These are phyloP conservation scores for Yamadazyma buinensis DNA, from an alignment of 1,139 yeast species.

Conservation along the genomic window DNA sequence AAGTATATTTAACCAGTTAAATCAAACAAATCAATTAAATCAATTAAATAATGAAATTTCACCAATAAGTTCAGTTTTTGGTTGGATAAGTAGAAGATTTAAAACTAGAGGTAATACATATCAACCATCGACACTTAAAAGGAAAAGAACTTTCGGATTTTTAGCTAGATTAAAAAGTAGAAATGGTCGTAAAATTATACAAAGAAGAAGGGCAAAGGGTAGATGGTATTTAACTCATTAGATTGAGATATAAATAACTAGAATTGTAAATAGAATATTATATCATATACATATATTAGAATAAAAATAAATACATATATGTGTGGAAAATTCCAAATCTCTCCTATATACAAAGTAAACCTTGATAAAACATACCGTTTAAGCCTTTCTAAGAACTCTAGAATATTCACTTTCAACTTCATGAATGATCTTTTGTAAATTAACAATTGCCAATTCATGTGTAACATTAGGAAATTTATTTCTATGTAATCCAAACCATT, in stretches of 20 bases:
- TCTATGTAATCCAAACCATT: constrained; percentile 95
- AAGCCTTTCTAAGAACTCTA: constrained; percentile 41
- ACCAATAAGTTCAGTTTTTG: constrained; percentile 17
- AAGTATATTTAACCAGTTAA: too few species aligned
- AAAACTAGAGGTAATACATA: constrained; percentile 90
- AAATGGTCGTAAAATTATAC: constrained; percentile 75
- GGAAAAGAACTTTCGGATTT: constrained; percentile 90
- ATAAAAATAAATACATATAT: not conserved
- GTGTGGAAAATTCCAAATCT: too few species aligned
- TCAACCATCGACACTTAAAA: constrained; percentile 86
- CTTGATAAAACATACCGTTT: constrained; percentile 6
- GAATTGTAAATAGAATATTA: not conserved
- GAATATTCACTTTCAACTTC: constrained; percentile 55
- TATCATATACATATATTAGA: too few species aligned
- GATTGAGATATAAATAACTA: too few species aligned
- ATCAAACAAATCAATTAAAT: not conserved
- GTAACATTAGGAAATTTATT: constrained; percentile 80
- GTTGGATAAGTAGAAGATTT: constrained; percentile 63
- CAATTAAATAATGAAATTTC: constrained; percentile 1
- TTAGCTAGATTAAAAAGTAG: constrained; percentile 80
- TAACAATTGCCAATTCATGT: constrained; percentile 72
- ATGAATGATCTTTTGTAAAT: constrained; percentile 67
- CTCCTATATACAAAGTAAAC: not conserved
- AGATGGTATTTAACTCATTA: constrained; percentile 91
- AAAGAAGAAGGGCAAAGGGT: constrained; percentile 81